Evolutionary conservation across 495 filamentous ascomycete species (phyloP).

Genomic region (Cercophora newfieldiana): DNA sequence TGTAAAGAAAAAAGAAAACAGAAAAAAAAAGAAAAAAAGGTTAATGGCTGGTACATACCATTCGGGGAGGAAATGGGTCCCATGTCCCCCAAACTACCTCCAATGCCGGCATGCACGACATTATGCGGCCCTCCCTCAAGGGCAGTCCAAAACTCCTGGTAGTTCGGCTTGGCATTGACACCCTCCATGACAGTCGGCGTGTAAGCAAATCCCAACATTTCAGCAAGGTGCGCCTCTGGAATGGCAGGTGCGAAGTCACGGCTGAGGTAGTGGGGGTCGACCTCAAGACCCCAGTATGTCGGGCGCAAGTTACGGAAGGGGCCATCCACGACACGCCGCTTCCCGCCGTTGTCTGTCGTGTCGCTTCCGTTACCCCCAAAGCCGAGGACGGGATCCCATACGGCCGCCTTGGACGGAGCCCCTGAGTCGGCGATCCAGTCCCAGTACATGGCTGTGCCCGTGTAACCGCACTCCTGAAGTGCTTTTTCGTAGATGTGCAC

Average conservation of each 20-base stretch:
- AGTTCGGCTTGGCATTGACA: neutral
- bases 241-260: neutral
- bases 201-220: neutral
- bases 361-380: constrained; percentile 9
- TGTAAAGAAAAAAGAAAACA: neutral
- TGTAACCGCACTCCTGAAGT: constrained; percentile 1
- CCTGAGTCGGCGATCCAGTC: constrained; percentile 10
- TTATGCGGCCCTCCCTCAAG: constrained; percentile 3
- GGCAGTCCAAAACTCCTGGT: neutral
- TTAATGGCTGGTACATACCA: neutral
- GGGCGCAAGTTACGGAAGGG: constrained; percentile 1
- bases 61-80: constrained; percentile 1
- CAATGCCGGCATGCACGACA: constrained; percentile 9
- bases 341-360: neutral
- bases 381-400: constrained; percentile 7
- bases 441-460: constrained; percentile 11
- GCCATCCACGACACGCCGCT: constrained; percentile 5
- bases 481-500: constrained; percentile 6
- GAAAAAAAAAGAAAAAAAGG: neutral
- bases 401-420: neutral
- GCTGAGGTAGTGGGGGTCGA: constrained; percentile 5
- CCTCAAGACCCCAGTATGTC: neutral
- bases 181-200: neutral
- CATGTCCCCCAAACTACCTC: neutral
- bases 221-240: neutral